These are phyloP conservation scores for Jatropha multifida DNA, from an alignment of 441 rosid genomes.

Conservation along the genomic window DNA sequence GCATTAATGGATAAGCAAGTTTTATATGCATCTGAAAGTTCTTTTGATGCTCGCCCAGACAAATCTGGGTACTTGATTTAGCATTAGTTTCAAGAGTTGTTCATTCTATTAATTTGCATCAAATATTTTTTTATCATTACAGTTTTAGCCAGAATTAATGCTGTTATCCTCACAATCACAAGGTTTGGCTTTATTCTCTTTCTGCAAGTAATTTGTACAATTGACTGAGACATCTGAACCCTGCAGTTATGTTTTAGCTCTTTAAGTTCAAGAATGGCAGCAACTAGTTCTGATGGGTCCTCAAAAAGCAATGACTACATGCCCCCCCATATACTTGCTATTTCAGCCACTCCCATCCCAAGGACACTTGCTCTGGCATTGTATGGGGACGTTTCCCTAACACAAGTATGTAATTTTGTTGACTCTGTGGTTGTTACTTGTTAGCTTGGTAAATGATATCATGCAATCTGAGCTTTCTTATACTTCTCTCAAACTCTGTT, in stretches of 20 bases:
- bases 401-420: constrained; percentile 54
- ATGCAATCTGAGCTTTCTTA: neutral
- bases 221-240: constrained; percentile 23
- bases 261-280: constrained; percentile 42
- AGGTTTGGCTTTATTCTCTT: constrained; percentile 4
- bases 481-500: neutral
- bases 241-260: constrained; percentile 65
- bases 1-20: neutral
- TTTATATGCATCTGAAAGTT: neutral
- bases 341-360: constrained; percentile 98
- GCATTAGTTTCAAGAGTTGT: constrained; percentile 4
- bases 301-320: constrained; percentile 53
- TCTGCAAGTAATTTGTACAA: constrained; percentile 6
- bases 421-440: neutral
- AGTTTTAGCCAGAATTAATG: neutral
- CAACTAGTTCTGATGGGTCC: constrained; percentile 36
- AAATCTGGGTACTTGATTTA: neutral
- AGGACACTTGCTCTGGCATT: constrained; percentile 94
- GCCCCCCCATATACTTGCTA: constrained; percentile 97
- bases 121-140: neutral
- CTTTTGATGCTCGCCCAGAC: neutral
- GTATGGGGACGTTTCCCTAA: constrained; percentile 85
- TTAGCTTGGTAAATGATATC: constrained; percentile 1
- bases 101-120: neutral
- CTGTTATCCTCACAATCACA: neutral